phyloP scores from a whole-genome alignment of 2,329 filamentous ascomycete genomes.

The Epicoccum nigrum region DNA sequence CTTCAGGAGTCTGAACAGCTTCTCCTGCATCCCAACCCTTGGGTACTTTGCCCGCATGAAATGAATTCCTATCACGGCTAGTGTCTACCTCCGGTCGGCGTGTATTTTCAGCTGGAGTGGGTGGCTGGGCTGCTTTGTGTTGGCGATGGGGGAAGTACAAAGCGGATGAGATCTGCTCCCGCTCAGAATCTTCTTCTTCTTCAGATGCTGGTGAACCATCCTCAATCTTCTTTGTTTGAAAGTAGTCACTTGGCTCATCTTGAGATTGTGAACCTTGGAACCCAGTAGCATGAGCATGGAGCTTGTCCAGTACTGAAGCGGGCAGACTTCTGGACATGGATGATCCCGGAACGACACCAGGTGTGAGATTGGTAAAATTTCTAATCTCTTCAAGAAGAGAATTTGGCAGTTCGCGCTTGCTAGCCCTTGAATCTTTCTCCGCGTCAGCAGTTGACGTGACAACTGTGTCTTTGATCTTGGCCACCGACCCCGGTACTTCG shows the following conservation, averaged over 20 bases:
- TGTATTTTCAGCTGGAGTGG: conserved; percentile 27
- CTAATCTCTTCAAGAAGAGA: conserved; percentile 63
- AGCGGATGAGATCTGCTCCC: conserved; percentile 87
- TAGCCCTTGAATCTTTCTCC: conserved; percentile 10
- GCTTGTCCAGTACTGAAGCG: conserved; percentile 43
- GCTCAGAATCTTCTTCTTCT: conserved; percentile 68
- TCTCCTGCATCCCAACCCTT: conserved; percentile 39
- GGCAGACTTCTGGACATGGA: conserved; percentile 61
- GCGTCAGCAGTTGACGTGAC: conserved; percentile 1
- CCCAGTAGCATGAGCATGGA: conserved; percentile 31
- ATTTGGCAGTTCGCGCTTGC: conserved; percentile 49
- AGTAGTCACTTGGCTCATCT: conserved; percentile 37
- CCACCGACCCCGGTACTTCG: conserved; percentile 22
- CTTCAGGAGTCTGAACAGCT: conserved; percentile 49
- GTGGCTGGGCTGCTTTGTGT: conserved; percentile 50
- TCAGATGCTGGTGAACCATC: conserved; percentile 48
- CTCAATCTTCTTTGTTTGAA: conserved; percentile 29
- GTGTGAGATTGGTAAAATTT: conserved; percentile 59
- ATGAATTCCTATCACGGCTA: conserved; percentile 33
- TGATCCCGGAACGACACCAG: conserved; percentile 52
- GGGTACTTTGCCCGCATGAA: conserved; percentile 35
- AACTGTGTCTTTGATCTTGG: conserved; percentile 11
- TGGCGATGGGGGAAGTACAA: conserved; percentile 80
- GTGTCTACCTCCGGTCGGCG: conserved; percentile 35
- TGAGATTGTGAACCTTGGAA: conserved; percentile 25